Percentiles rank a stretch among this genome's conserved stretches.
phyloP scores from a whole-genome alignment of 495 filamentous ascomycete genomes.

The Massariosphaeria phaeospora region DNA sequence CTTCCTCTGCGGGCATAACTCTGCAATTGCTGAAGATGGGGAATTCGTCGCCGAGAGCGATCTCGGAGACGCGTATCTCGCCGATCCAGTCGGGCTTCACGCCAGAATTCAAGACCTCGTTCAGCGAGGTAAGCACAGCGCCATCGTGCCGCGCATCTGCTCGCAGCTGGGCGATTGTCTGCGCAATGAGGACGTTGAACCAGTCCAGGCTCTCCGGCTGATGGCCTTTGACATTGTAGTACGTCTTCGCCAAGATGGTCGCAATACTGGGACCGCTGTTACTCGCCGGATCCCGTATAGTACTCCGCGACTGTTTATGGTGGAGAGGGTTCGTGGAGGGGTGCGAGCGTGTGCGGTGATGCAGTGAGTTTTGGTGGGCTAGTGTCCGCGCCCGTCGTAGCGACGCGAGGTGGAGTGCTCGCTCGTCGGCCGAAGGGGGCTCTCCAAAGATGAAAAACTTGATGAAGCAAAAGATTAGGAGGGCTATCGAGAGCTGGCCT shows the following conservation, averaged over 20 bases:
- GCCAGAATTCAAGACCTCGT: constrained; percentile 73
- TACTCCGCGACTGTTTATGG: constrained; percentile 33
- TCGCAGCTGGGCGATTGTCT: constrained; percentile 93
- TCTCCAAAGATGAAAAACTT: constrained; percentile 99
- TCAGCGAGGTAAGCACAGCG: constrained; percentile 93
- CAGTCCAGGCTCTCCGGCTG: constrained; percentile 98
- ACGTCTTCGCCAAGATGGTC: constrained; percentile 93
- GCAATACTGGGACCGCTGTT: constrained; percentile 56
- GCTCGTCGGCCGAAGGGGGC: constrained; percentile 72
- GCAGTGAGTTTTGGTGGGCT: constrained; percentile 48
- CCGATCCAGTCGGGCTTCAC: constrained; percentile 87
- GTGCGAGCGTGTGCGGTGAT: constrained; percentile 46
- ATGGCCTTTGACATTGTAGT: constrained; percentile 93
- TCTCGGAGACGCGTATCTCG: constrained; percentile 87
- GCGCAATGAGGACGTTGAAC: constrained; percentile 97
- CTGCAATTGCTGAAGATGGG: constrained; percentile 98
- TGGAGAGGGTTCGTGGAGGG: constrained; percentile 29
- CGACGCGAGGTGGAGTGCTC: constrained; percentile 60
- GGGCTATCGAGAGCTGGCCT: constrained; percentile 84
- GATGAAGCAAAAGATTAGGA: constrained; percentile 90
- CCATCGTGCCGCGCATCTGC: constrained; percentile 84
- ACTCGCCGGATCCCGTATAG: constrained; percentile 48
- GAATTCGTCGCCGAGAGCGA: constrained; percentile 91
- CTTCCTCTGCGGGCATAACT: constrained; percentile 77
- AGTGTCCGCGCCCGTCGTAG: constrained; percentile 60